Conservation (phyloP, 495 filamentous ascomycete genomes). For the Hypoxylon cercidicola region DNA sequence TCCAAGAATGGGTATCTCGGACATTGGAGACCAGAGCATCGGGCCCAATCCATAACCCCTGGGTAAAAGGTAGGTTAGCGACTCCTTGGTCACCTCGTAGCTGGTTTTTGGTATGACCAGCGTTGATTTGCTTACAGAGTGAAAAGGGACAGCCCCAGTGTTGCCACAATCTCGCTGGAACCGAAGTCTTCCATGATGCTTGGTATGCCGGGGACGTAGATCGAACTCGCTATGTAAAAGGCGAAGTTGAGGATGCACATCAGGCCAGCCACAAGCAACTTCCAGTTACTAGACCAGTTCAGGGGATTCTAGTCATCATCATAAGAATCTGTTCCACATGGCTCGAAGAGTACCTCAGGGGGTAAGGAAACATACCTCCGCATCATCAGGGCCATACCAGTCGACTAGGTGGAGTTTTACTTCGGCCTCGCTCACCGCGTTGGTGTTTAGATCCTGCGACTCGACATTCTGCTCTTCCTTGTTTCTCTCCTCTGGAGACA, state of each 20-base stretch:
- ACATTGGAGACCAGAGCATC: constrained; percentile 47
- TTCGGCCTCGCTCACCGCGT: background rate
- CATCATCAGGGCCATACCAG: constrained; percentile 42
- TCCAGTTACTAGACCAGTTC: constrained; percentile 37
- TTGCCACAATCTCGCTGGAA: constrained; percentile 53
- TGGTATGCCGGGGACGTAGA: constrained; percentile 54
- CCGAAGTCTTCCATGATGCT: constrained; percentile 55
- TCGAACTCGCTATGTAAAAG: constrained; percentile 48
- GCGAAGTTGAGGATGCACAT: constrained; percentile 45
- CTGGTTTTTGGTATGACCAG: background rate
- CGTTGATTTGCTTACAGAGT: constrained; percentile 49
- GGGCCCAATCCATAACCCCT: constrained; percentile 47
- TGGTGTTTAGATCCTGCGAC: background rate
- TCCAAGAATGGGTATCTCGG: constrained; percentile 44
- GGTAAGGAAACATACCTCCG: constrained; percentile 29
- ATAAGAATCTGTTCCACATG: background rate
- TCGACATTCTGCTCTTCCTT: background rate
- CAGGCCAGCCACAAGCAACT: constrained; percentile 23
- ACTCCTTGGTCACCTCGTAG: background rate
- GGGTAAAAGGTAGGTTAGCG: constrained; percentile 5
- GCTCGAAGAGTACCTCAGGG: background rate
- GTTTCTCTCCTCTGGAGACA: background rate
- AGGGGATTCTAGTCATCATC: constrained; percentile 36
- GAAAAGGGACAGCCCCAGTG: constrained; percentile 61
- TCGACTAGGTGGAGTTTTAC: constrained; percentile 22